A percentile compares a stretch with the other conserved stretches of the same genome.
Evolutionary conservation across 148 eudicot species (phyloP).

Genomic region (Polygonum aviculare): DNA sequence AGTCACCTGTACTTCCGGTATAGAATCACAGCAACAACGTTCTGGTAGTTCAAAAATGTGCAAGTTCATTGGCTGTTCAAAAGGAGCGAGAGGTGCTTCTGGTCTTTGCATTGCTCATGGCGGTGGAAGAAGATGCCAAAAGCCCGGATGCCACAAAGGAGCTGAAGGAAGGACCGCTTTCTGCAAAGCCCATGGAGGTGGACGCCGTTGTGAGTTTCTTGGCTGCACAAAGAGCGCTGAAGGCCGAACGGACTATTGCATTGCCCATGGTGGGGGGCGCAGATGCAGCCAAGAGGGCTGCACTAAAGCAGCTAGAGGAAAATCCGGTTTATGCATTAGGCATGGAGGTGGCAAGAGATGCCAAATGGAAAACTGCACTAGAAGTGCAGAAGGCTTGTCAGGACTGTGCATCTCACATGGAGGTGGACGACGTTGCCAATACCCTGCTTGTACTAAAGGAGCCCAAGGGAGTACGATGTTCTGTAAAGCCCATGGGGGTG

Average conservation of each 20-base stretch:
- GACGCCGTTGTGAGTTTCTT: conserved; percentile 73
- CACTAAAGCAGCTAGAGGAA: conserved; percentile 63
- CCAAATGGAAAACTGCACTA: conserved; percentile 46
- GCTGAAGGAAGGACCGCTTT: conserved; percentile 94
- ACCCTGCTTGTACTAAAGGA: conserved; percentile 51
- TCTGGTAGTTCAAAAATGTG: conserved; percentile 56
- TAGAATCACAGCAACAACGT: conserved; percentile 37
- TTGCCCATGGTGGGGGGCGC: conserved; percentile 75
- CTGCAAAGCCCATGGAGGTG: conserved; percentile 99
- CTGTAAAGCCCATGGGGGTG: conserved; percentile 80
- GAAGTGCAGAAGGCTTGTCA: conserved; percentile 60
- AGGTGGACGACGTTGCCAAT: conserved; percentile 74
- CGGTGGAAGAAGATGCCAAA: conserved; percentile 91
- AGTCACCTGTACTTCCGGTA: conserved; percentile 86
- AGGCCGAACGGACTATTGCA: conserved; percentile 62
- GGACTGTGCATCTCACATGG: conserved; percentile 79
- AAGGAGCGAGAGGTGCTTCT: conserved; percentile 93
- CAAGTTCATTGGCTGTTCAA: conserved; percentile 63
- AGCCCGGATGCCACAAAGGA: conserved; percentile 78
- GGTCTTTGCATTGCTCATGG: conserved; percentile 98
- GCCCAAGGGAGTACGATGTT: conserved; percentile 76
- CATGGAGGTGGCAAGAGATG: conserved; percentile 90
- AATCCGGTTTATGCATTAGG: conserved; percentile 66
- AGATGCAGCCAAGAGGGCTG: conserved; percentile 60
- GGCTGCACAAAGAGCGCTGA: conserved; percentile 85